These are phyloP conservation scores for Ploettnerulaceae sp. DNA, from an alignment of 2,329 filamentous ascomycete genomes.

Conservation along the genomic window DNA sequence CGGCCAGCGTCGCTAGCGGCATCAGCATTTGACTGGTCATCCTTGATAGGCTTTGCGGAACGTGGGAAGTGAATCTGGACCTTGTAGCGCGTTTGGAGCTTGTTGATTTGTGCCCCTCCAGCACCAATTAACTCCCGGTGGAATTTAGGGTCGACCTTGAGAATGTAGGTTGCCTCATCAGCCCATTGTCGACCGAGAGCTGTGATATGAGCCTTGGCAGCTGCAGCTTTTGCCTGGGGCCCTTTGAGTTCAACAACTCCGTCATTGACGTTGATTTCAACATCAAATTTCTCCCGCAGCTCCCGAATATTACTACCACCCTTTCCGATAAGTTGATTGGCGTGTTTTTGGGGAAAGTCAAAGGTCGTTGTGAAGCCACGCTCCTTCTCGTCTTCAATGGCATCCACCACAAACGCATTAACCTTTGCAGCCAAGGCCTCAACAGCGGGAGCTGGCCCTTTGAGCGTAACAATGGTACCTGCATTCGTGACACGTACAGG, in stretches of 20 bases:
- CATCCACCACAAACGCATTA: conserved; percentile 73
- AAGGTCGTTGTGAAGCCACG: conserved; percentile 82
- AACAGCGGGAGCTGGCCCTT: conserved; percentile 70
- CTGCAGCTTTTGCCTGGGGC: conserved; percentile 88
- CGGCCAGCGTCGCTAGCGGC: conserved; percentile 60
- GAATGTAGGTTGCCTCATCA: conserved; percentile 79
- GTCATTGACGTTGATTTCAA: conserved; percentile 82
- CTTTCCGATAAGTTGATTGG: conserved; percentile 75
- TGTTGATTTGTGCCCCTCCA: conserved; percentile 82
- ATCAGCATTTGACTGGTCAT: conserved; percentile 68
- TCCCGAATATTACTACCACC: conserved; percentile 62
- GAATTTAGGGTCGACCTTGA: conserved; percentile 91
- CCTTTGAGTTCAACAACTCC: conserved; percentile 95
- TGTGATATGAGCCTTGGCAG: conserved; percentile 76
- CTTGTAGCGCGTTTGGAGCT: conserved; percentile 85
- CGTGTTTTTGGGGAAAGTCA: conserved; percentile 91
- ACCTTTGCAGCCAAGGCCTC: conserved; percentile 69
- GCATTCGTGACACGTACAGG: conserved; percentile 55
- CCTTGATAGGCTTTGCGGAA: conserved; percentile 55
- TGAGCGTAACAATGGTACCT: conserved; percentile 62
- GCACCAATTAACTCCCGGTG: conserved; percentile 91
- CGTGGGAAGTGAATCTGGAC: conserved; percentile 93
- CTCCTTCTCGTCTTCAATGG: conserved; percentile 90
- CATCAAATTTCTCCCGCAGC: conserved; percentile 61
- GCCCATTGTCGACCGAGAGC: conserved; percentile 76